Conservation (phyloP, 192 early-diverging fungal genomes). For the Backusella morwellensis region DNA sequence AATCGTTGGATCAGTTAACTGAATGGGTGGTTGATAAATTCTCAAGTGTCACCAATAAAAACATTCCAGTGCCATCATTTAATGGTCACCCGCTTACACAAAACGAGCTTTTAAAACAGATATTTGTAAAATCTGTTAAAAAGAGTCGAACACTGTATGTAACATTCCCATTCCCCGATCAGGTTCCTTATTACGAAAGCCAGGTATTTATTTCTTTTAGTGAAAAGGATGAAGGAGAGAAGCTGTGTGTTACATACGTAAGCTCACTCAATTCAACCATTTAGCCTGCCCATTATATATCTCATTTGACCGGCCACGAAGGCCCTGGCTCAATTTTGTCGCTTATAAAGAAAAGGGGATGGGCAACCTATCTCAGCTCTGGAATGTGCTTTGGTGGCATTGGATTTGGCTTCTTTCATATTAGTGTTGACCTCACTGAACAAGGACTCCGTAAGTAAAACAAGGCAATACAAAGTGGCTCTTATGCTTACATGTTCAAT, state of each 20-base stretch:
- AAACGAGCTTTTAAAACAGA: conserved; percentile 58
- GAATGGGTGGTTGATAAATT: conserved; percentile 79
- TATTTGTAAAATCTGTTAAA: conserved; percentile 66
- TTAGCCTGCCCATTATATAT: conserved; percentile 72
- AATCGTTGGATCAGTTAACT: conserved; percentile 75
- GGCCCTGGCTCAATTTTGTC: conserved; percentile 79
- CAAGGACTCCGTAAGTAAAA: conserved; percentile 62
- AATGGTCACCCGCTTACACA: conserved; percentile 65
- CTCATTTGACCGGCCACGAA: conserved; percentile 86
- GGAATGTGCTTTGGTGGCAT: conserved; percentile 37
- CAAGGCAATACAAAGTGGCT: conserved; percentile 52
- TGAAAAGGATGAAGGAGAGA: background rate
- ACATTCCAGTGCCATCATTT: conserved; percentile 63
- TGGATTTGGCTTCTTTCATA: conserved; percentile 71
- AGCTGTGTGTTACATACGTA: background rate
- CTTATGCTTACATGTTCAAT: conserved; percentile 46
- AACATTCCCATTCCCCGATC: conserved; percentile 80
- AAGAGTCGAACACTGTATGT: conserved; percentile 67
- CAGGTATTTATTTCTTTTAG: conserved; percentile 23
- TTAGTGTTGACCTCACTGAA: conserved; percentile 75
- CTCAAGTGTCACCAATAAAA: conserved; percentile 68
- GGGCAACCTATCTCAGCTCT: conserved; percentile 69
- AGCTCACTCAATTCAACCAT: background rate
- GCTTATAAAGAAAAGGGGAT: conserved; percentile 76
- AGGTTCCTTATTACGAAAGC: conserved; percentile 43